Base-by-base conservation (phyloP, 441 rosid genomes). In the Erysimum pusillum region DNA sequence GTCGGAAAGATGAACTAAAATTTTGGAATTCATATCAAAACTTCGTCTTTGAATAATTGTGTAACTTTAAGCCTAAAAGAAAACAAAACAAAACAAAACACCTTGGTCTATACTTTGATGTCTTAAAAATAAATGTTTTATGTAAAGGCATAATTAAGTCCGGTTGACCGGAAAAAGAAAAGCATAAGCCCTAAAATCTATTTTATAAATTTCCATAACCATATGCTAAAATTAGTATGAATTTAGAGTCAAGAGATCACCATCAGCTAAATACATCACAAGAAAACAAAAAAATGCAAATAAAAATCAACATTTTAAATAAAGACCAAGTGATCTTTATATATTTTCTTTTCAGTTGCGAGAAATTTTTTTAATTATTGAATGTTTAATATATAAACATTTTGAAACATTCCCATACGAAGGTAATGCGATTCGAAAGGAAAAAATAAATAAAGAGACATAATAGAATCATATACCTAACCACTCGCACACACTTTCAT, bases 401-500 rank as follows among this genome's bases (percentile, higher is more conserved):
- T 9, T 42, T 17, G 36, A 41, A 45, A 56, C 38, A 53, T 31
- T 53, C 31, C 42, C 41, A 31, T 20, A 14, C 13, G 20, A 56
- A 45, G 64, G 52, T 63, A 69, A 60, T 54, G 75, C 28, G 75
- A 76, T 63, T 63, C 70, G 42, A 69, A 63, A 53, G 14, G 2
- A 58, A 49, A 63, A 56, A 65, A 18, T 3, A 58, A 46, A 15
- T 31, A 46, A 77, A 58, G 22, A 51, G 8, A 59, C 8, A 42
- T 17, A 63, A 18, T 20, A 51, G 75, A 70, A 69, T 76, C 80
- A 34, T 60, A 73, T 78, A 53, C 81, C 81, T 78, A 73, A 75
- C 78, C 81, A 78, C 78, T 78, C 45, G 8, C 64, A 42, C 36
- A 73, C 69, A 52, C 73, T 67, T 73, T 73, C 63, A 60, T 51